Evolutionary conservation across 108 stramenopile genomes (phyloP), one percentile per base, ranked within the genome.

Genomic region (Pseudonitzschia multiseries): DNA sequence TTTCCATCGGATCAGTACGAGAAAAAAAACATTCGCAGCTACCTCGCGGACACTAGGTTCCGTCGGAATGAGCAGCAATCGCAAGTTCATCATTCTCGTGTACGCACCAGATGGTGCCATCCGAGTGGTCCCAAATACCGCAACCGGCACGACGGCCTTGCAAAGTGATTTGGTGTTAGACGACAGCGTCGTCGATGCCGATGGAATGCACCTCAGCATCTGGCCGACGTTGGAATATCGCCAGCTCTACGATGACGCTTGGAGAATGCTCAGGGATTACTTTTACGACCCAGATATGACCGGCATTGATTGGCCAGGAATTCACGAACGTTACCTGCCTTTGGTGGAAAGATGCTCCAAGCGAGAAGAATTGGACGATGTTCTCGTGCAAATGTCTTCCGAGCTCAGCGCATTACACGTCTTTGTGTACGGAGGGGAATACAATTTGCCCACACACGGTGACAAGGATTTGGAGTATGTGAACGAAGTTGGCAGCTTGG

Each of bases 381-480:
- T 93, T 29, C 81, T 93, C 8, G 64, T 62, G 4, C 91, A 88
- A 71, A 89, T 93, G 91, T 82, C 86, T 27, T 77, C 86, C 8
- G 91, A 93, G 66, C 69, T 93, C 8, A 84, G 84, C 61, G 91
- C 91, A 13, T 77, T 92, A 12, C 90, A 92, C 67, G 86, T 87
- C 20, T 89, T 89, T 73, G 90, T 92, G 17, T 86, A 87, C 63
- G 88, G 86, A 27, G 90, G 90, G 13, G 90, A 92, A 61, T 88
- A 91, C 64, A 81, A 74, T n/a, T 51, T 26, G 15, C 89, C 89
- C 13, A 44, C 77, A 10, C 62, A 83, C 57, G 82, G 75, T 33
- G 70, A 81, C 54, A n/a, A 27, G 26, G 15, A 20, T 2, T 43
- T 84, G 29, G 33, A 59, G 2, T 26, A 36, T 4, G 62, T 83